These are phyloP conservation scores for Amphirosellinia nigrospora DNA, from an alignment of 495 filamentous ascomycete genomes.

Conservation along the genomic window DNA sequence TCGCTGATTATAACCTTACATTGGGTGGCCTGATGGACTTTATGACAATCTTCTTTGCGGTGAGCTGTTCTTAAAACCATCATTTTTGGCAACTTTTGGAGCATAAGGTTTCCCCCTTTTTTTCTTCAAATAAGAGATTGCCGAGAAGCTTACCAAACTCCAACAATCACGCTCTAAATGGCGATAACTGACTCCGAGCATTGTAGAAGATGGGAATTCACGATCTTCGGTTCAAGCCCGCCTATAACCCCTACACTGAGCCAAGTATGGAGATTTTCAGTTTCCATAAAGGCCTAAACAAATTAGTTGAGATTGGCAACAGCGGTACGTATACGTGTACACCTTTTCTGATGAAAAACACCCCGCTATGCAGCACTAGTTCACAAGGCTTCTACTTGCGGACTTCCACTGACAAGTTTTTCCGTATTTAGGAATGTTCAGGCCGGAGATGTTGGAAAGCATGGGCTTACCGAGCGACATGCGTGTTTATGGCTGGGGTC, in stretches of 20 bases:
- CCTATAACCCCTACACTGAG: constrained; percentile 86
- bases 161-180: no score
- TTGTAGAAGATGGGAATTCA: constrained; percentile 93
- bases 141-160: no score
- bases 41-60: constrained; percentile 96
- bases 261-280: constrained; percentile 97
- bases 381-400: not conserved
- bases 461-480: constrained; percentile 61
- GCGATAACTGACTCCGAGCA: no score
- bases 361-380: not conserved
- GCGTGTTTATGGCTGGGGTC: constrained; percentile 88
- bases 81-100: no score
- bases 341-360: not conserved
- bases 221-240: constrained; percentile 89
- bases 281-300: constrained; percentile 85
- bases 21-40: constrained; percentile 94
- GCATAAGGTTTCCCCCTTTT: no score
- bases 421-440: constrained; percentile 57
- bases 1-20: constrained; percentile 91
- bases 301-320: constrained; percentile 97
- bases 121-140: no score
- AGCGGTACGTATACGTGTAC: constrained; percentile 72
- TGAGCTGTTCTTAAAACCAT: no score
- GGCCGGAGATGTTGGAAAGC: constrained; percentile 91
- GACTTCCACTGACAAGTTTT: not conserved